Conservation (phyloP, 768 basidiomycete genomes). For the Collybia sordida region DNA sequence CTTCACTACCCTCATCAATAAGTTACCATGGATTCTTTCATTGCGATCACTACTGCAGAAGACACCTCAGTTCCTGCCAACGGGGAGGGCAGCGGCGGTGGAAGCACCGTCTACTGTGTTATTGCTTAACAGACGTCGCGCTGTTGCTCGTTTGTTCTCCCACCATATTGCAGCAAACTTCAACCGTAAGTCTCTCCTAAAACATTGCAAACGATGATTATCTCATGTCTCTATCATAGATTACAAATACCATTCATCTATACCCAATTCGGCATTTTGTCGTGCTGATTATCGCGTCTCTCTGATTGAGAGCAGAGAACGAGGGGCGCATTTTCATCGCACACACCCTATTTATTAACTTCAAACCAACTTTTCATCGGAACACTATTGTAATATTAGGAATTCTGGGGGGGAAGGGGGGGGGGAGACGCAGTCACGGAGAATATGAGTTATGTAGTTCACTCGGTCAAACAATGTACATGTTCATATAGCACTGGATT, state of each 20-base stretch:
- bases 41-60: background rate
- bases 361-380: background rate
- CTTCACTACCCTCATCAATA: background rate
- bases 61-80: constrained; percentile 4
- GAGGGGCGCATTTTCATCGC: background rate
- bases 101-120: constrained; percentile 3
- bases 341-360: constrained; percentile 4
- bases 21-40: constrained; percentile 4
- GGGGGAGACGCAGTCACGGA: background rate
- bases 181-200: background rate
- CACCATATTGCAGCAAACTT: background rate
- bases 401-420: background rate
- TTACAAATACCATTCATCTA: background rate
- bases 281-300: background rate
- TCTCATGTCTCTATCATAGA: background rate
- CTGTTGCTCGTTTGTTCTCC: background rate
- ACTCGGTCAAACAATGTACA: too few species aligned
- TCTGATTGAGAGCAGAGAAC: background rate
- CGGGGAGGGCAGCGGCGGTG: background rate
- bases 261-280: constrained; percentile 2
- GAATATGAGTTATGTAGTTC: background rate
- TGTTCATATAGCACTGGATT: too few species aligned
- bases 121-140: constrained; percentile 5
- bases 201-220: too few species aligned
- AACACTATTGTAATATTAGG: too few species aligned